Evolutionary conservation across 2,329 filamentous ascomycete genomes (phyloP).

Genomic region (Cytospora piceicola): DNA sequence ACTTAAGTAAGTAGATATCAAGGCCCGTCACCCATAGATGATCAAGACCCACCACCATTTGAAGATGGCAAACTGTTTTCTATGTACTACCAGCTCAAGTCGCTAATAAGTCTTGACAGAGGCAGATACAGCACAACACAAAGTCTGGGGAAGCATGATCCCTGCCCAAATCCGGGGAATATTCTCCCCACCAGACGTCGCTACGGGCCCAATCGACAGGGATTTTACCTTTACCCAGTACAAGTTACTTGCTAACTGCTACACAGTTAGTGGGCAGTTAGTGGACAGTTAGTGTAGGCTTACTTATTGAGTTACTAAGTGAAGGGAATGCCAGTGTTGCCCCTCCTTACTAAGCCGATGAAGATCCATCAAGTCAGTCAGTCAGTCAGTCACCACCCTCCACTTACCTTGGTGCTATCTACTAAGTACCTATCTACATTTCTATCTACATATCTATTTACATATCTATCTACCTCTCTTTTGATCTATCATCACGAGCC

Average conservation of each 20-base stretch:
- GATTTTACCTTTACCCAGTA: background rate
- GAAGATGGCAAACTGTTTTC: background rate
- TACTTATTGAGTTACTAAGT: too few relatives aligned
- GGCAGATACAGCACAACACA: background rate
- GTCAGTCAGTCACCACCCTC: background rate
- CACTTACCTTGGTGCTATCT: too few relatives aligned
- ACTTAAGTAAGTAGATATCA: background rate
- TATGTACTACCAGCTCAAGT: too few relatives aligned
- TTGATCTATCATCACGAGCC: background rate
- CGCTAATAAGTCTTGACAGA: background rate
- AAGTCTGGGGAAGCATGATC: background rate
- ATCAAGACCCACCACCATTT: background rate
- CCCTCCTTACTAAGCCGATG: slow-evolving; percentile 28
- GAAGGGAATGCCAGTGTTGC: background rate
- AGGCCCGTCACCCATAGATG: background rate
- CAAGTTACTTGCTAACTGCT: too few relatives aligned
- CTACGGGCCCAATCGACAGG: slow-evolving; percentile 10
- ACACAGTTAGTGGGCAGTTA: too few relatives aligned
- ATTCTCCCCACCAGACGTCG: slow-evolving; percentile 15
- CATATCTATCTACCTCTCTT: too few relatives aligned
- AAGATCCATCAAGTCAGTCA: background rate
- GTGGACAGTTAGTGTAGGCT: too few relatives aligned
- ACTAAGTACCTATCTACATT: background rate
- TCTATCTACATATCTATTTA: too few relatives aligned
- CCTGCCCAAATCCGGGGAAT: slow-evolving; percentile 22